Evolutionary conservation across 192 early-diverging fungal genomes (phyloP).

Genomic region (Chytriomyces hyalinus): DNA sequence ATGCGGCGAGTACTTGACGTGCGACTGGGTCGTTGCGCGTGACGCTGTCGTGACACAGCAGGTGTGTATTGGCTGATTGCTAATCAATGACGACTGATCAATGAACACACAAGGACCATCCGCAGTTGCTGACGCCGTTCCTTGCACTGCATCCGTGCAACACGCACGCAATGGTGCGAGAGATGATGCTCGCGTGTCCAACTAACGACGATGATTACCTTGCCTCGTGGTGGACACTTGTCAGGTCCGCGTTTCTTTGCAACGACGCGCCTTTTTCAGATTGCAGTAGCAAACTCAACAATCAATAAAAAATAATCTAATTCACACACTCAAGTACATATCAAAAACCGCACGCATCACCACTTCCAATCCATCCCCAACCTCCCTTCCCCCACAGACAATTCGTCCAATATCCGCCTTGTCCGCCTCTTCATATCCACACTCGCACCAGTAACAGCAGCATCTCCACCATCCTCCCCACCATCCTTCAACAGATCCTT

Average conservation of each 20-base stretch:
- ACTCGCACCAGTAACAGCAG: conserved; percentile 5
- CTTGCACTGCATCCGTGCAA: conserved; percentile 20
- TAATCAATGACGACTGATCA: not conserved
- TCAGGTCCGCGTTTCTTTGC: not conserved
- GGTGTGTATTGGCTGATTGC: not conserved
- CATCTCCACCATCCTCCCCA: not conserved
- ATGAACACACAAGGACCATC: not conserved
- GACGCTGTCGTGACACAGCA: conserved; percentile 10
- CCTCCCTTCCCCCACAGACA: conserved; percentile 19
- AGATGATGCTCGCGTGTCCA: conserved; percentile 2
- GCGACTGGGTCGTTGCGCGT: not conserved
- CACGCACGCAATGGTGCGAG: not conserved
- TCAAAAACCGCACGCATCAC: not conserved
- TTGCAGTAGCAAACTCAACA: too few species aligned
- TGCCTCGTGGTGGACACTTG: conserved; percentile 16
- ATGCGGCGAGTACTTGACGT: not conserved
- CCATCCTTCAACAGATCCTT: conserved; percentile 22
- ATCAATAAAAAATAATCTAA: too few species aligned
- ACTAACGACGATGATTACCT: not conserved
- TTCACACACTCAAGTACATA: too few species aligned
- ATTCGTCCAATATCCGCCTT: conserved; percentile 18
- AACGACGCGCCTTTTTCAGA: too few species aligned
- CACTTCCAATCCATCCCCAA: conserved; percentile 29
- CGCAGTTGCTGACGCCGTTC: not conserved
- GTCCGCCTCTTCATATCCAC: conserved; percentile 21